These are phyloP conservation scores for Trametes versicolor DNA, from an alignment of 1,284 basidiomycete species.

Conservation along the genomic window DNA sequence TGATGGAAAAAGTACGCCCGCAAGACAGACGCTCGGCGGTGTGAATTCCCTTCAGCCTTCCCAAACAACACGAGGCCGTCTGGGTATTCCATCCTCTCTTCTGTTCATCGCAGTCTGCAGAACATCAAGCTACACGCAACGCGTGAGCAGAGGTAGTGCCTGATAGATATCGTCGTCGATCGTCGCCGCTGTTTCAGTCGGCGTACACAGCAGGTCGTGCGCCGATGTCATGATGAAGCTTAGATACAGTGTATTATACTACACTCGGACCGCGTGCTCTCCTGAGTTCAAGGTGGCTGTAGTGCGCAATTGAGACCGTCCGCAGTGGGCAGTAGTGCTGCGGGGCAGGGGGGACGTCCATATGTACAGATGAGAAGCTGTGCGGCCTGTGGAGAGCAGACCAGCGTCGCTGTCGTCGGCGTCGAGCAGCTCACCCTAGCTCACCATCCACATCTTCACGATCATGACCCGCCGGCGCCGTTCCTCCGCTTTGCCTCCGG, in stretches of 20 bases:
- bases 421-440: conserved; percentile 16
- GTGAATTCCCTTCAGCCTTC: conserved; percentile 29
- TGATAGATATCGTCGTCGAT: conserved; percentile 15
- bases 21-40: conserved; percentile 32
- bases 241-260: background rate
- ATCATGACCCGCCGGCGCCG: conserved; percentile 35
- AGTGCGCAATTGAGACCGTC: conserved; percentile 6
- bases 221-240: conserved; percentile 10
- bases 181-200: background rate
- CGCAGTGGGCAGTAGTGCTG: conserved; percentile 17
- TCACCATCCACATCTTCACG: conserved; percentile 11
- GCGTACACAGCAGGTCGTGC: background rate
- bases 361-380: conserved; percentile 8
- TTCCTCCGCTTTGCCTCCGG: conserved; percentile 24
- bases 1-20: conserved; percentile 39
- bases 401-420: conserved; percentile 12
- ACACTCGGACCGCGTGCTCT: background rate
- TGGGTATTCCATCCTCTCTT: conserved; percentile 11
- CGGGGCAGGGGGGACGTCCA: conserved; percentile 8
- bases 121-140: background rate
- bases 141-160: background rate
- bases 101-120: conserved; percentile 8
- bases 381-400: conserved; percentile 19
- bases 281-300: background rate
- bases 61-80: conserved; percentile 34